Evolutionary conservation across 164 flowering plant species (phyloP).

Genomic region (Vitis rotundifolia): DNA sequence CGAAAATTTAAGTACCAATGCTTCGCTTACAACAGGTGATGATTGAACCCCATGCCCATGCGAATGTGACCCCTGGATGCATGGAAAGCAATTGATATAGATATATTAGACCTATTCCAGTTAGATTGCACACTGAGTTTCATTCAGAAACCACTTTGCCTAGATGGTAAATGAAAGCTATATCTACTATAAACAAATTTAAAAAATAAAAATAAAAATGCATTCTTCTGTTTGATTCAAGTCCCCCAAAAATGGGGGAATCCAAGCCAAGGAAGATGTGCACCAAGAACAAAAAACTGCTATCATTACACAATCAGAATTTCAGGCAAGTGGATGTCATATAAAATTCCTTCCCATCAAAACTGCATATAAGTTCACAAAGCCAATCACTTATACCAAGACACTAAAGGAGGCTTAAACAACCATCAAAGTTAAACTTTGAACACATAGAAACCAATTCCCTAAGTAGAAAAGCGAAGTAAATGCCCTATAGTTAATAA

Average conservation of each 20-base stretch:
- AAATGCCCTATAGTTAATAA: neutral
- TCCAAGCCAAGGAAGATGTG: neutral
- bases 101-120: neutral
- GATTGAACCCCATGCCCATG: constrained; percentile 45
- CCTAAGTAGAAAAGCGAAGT: neutral
- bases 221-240: neutral
- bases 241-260: neutral
- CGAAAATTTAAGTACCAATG: constrained; percentile 16
- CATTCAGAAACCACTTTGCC: too few species aligned
- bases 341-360: neutral
- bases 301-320: neutral
- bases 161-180: too few species aligned
- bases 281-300: neutral
- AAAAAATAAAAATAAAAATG: neutral
- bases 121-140: too few species aligned
- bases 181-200: too few species aligned
- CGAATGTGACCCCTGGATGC: constrained; percentile 47
- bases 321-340: too few species aligned
- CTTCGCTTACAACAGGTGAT: constrained; percentile 44
- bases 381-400: neutral
- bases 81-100: neutral
- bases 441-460: too few species aligned
- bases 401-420: neutral
- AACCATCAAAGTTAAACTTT: neutral
- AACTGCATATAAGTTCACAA: neutral